These are phyloP conservation scores for Hypoxylon sp. DNA, from an alignment of 2,329 filamentous ascomycete genomes.

Conservation along the genomic window DNA sequence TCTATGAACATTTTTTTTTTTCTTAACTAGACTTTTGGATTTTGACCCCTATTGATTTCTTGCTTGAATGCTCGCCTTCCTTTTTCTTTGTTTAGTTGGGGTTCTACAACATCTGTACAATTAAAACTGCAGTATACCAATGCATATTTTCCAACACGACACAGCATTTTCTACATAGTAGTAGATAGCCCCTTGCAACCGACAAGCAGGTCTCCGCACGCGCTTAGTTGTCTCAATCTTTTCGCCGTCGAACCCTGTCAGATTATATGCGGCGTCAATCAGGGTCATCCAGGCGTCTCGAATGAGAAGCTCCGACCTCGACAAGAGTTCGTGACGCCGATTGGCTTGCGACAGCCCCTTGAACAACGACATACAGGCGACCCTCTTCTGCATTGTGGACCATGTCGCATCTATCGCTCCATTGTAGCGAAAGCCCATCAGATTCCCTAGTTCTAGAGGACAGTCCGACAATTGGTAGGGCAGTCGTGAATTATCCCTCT, in stretches of 20 bases:
- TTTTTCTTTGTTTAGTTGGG: conserved; percentile 9
- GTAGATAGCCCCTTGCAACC: conserved; percentile 22
- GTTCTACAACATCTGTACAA: conserved; percentile 14
- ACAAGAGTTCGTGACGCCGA: conserved; percentile 49
- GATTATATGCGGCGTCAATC: conserved; percentile 64
- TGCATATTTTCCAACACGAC: conserved; percentile 9
- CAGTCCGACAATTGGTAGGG: conserved; percentile 64
- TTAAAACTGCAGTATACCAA: conserved; percentile 10
- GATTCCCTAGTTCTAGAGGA: conserved; percentile 57
- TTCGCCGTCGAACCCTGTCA: conserved; percentile 42
- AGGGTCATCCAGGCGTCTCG: conserved; percentile 62
- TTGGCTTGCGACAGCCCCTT: conserved; percentile 50
- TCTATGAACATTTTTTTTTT: conserved; percentile 21
- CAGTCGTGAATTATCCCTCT: conserved; percentile 51
- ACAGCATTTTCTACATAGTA: conserved; percentile 13
- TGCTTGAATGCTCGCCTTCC: conserved; percentile 9
- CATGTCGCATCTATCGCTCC: conserved; percentile 69
- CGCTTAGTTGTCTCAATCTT: conserved; percentile 44
- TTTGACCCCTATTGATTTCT: conserved; percentile 37
- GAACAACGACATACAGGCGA: conserved; percentile 43
- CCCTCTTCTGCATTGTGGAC: conserved; percentile 60
- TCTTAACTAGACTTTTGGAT: conserved; percentile 14
- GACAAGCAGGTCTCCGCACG: conserved; percentile 37
- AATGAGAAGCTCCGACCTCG: conserved; percentile 58
- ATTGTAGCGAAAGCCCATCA: conserved; percentile 61